phyloP scores from a whole-genome alignment of 1,284 basidiomycete genomes.

The Cryptococcus depauperatus region DNA sequence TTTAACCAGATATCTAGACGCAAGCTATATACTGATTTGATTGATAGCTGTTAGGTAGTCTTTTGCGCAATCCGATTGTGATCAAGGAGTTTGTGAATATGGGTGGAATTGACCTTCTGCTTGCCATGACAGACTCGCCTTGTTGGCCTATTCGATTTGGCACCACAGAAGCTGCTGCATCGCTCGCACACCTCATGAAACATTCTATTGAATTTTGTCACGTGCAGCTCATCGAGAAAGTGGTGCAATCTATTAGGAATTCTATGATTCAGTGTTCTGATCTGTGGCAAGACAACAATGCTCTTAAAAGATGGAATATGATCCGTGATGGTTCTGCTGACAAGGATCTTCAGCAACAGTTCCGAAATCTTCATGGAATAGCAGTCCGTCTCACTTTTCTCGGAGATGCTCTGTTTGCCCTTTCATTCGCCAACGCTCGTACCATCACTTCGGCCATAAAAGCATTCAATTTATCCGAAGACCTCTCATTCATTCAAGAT shows the following conservation, averaged over 20 bases:
- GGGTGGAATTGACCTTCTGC: conserved; percentile 67
- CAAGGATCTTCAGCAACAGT: conserved; percentile 1
- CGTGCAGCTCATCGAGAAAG: conserved; percentile 61
- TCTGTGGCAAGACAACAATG: conserved; percentile 57
- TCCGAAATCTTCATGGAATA: conserved; percentile 71
- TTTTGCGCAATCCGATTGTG: conserved; percentile 80
- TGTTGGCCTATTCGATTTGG: conserved; percentile 87
- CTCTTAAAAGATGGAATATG: conserved; percentile 54
- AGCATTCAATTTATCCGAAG: conserved; percentile 58
- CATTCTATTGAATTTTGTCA: conserved; percentile 81
- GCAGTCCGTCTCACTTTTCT: conserved; percentile 47
- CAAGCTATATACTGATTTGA: neutral
- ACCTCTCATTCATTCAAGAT: conserved; percentile 60
- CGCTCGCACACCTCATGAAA: conserved; percentile 78
- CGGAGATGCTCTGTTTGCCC: conserved; percentile 80
- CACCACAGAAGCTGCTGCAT: conserved; percentile 67
- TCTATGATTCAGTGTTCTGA: conserved; percentile 62
- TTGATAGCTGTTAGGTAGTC: conserved; percentile 58
- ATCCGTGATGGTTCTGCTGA: conserved; percentile 11
- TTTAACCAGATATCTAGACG: too few species aligned
- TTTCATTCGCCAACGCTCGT: conserved; percentile 73
- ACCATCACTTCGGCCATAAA: conserved; percentile 68
- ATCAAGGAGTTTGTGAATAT: conserved; percentile 82
- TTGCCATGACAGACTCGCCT: conserved; percentile 69
- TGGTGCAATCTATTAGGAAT: conserved; percentile 63